Evolutionary conservation across 2,329 filamentous ascomycete species (phyloP), one percentile per base, ranked within the genome.

Genomic region (Claviceps sp.): DNA sequence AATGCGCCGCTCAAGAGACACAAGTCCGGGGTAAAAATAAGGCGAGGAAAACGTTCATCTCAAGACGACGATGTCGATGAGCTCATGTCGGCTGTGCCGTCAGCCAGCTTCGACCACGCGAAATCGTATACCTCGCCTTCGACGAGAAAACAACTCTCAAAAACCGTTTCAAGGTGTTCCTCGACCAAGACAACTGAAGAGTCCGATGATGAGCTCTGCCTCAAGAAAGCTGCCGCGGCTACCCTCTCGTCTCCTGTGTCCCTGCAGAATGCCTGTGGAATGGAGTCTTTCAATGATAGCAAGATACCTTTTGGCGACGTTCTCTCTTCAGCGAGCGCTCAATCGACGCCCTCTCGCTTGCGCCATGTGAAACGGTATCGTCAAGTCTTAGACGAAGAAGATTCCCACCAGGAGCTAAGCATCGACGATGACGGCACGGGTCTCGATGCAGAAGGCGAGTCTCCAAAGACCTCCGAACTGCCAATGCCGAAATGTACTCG

Each of bases 231-330:
- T 38, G 54, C 52, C 17, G 59, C 61, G 16, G 59, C 57, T 37
- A 60, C 56, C 22, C 55, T 62, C 2, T 60, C 58, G 16, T 61
- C 60, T 3, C 62, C 61, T 5, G 55, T 64, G 11, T 67, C 64
- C 4, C 54, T 60, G 38, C 54, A 17, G 48, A 56, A 53, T 45
- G 51, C 11, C 7, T 26, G 45, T 20, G 26, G 38, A 20, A 20
- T 34, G 37, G n/a, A 17, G 23, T 47, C 39, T 26, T 20, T 20
- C 37, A 47, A 14, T 39, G 50, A 17, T 43, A 51, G 8, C 34
- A 49, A 29, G 42, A 51, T 22, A 37, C 42, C 16, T 2, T 23
- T 22, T 13, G 20, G 22, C 26, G 34, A 50, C n/a, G 22, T 40
- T n/a, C 17, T 23, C 14, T 40, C 45, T 20, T 49, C 43, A 47